phyloP scores from a whole-genome alignment of 2,329 filamentous ascomycete species.

The Sporothrix globosa region DNA sequence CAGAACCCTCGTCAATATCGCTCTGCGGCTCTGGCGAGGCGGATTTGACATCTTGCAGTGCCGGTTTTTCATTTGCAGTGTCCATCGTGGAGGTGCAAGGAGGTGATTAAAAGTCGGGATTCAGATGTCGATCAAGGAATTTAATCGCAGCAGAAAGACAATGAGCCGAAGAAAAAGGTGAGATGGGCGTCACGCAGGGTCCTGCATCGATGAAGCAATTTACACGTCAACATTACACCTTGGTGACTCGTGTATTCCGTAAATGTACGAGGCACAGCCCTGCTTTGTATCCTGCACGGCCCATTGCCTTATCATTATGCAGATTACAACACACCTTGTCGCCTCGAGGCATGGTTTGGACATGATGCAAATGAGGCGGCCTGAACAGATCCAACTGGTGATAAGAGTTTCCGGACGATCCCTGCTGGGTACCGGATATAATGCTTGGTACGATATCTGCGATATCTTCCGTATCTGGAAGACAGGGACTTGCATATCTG shows the following conservation, averaged over 20 bases:
- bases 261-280: conserved; percentile 5
- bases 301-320: conserved; percentile 16
- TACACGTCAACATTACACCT: background rate
- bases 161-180: background rate
- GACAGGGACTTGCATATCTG: background rate
- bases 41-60: background rate
- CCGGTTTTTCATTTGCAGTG: background rate
- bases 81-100: background rate
- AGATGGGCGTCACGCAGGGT: background rate
- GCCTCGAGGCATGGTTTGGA: background rate
- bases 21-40: background rate
- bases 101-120: too few species aligned
- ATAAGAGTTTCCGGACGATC: background rate
- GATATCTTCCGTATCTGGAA: conserved; percentile 9
- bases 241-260: conserved; percentile 10
- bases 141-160: background rate
- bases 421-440: too few species aligned
- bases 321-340: background rate
- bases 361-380: background rate
- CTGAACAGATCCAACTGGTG: background rate
- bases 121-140: background rate
- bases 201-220: background rate
- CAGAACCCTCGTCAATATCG: conserved; percentile 25
- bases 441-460: background rate
- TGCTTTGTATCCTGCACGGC: background rate